Conservation (phyloP, 805 yeast species). For the Candida vartiovaarae region DNA sequence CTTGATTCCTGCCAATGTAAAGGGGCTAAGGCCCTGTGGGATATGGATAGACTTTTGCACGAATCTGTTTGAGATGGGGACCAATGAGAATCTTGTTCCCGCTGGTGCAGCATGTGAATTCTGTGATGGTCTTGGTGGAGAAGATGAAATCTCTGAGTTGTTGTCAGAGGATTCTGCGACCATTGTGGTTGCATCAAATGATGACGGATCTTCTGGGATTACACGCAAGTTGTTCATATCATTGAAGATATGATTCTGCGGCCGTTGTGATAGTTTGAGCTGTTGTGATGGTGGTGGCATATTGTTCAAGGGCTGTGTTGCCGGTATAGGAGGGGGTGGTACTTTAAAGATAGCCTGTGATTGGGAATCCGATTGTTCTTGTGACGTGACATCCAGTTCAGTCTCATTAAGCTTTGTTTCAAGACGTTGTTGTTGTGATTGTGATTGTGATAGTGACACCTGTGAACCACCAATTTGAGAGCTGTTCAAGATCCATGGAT, state of each 20-base stretch:
- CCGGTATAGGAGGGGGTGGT: slow-evolving; percentile 7
- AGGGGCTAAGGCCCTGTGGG: slow-evolving; percentile 61
- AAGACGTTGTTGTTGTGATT: slow-evolving; percentile 54
- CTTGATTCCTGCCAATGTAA: slow-evolving; percentile 68
- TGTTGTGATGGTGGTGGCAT: slow-evolving; percentile 9
- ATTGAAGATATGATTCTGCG: not conserved
- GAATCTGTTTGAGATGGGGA: slow-evolving; percentile 42
- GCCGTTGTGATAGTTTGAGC: slow-evolving; percentile 1
- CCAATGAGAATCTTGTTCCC: slow-evolving; percentile 58
- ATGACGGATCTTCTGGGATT: slow-evolving; percentile 10
- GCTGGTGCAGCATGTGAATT: slow-evolving; percentile 28
- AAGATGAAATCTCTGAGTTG: slow-evolving; percentile 2
- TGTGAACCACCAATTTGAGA: slow-evolving; percentile 24
- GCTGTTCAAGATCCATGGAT: slow-evolving; percentile 62
- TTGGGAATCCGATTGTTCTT: not conserved
- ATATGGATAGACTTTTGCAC: slow-evolving; percentile 43
- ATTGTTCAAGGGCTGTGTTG: not conserved
- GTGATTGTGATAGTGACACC: slow-evolving; percentile 62
- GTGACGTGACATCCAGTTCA: slow-evolving; percentile 1
- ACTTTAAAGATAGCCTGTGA: slow-evolving; percentile 17
- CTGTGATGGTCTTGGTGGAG: not conserved
- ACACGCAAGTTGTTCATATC: not conserved
- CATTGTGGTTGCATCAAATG: slow-evolving; percentile 18
- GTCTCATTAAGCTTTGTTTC: slow-evolving; percentile 17
- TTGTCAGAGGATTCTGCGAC: not conserved